These are phyloP conservation scores for Durusdinium trenchii DNA, from an alignment of 73 alveolate species.

Conservation along the genomic window DNA sequence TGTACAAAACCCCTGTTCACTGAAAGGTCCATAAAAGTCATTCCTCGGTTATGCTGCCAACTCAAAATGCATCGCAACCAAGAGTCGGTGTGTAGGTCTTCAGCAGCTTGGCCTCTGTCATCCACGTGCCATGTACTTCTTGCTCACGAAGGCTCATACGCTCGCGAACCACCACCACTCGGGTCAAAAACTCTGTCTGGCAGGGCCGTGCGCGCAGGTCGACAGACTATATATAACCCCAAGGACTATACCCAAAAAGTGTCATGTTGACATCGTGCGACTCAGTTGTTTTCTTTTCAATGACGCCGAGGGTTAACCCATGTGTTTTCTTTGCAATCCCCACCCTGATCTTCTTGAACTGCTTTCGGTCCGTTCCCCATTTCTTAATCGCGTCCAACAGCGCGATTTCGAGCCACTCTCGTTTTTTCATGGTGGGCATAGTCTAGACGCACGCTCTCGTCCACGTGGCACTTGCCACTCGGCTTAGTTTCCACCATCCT, in stretches of 20 bases:
- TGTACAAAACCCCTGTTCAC: no score
- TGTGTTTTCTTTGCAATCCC: background rate
- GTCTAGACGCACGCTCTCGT: background rate
- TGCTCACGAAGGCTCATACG: background rate
- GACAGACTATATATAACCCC: background rate
- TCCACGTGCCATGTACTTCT: background rate
- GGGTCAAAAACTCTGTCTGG: background rate
- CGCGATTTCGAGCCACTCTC: background rate
- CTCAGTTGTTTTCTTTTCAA: background rate
- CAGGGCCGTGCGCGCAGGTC: background rate
- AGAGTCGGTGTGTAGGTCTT: no score
- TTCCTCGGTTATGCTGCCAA: no score
- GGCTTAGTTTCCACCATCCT: background rate
- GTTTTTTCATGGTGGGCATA: background rate
- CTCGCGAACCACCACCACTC: conserved; percentile 5
- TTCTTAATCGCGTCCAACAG: background rate
- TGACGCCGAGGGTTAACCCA: background rate
- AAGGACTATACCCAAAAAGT: background rate
- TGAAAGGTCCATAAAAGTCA: no score
- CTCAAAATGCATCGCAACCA: no score
- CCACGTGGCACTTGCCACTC: background rate
- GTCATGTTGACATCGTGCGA: background rate
- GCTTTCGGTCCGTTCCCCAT: background rate
- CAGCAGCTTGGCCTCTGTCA: conserved; percentile 27
- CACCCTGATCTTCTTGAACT: background rate